These are phyloP conservation scores for Claviceps purpurea DNA, from an alignment of 2,329 filamentous ascomycete genomes.

Conservation along the genomic window DNA sequence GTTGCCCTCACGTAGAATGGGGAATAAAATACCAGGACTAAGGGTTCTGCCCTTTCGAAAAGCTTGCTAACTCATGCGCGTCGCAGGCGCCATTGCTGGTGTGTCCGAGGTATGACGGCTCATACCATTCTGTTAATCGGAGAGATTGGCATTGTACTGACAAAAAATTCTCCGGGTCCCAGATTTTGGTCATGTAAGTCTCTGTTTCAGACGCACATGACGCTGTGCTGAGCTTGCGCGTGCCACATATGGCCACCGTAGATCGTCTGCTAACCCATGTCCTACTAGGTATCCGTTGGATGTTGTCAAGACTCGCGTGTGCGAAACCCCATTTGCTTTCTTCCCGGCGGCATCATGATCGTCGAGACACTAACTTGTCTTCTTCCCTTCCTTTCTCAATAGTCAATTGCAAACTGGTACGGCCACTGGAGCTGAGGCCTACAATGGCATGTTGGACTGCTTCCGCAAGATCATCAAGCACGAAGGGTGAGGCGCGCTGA, in stretches of 20 bases:
- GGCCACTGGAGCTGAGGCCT: slow-evolving; percentile 62
- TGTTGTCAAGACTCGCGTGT: slow-evolving; percentile 97
- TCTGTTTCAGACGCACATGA: neutral
- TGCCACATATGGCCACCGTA: neutral
- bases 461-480: slow-evolving; percentile 93
- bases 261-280: neutral
- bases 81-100: slow-evolving; percentile 75
- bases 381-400: slow-evolving; percentile 6
- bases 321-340: slow-evolving; percentile 26
- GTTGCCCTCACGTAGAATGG: slow-evolving; percentile 1
- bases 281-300: slow-evolving; percentile 82
- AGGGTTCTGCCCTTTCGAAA: neutral
- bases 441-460: slow-evolving; percentile 97
- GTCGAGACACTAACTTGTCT: slow-evolving; percentile 9
- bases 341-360: neutral
- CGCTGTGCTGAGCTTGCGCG: neutral
- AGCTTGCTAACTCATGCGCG: slow-evolving; percentile 7
- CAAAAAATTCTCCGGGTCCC: neutral
- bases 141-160: neutral
- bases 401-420: slow-evolving; percentile 79
- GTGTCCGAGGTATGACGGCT: slow-evolving; percentile 67
- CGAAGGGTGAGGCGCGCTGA: slow-evolving; percentile 55
- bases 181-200: slow-evolving; percentile 79
- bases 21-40: neutral
- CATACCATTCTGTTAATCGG: neutral